phyloP scores from a whole-genome alignment of 2,329 filamentous ascomycete genomes.

The Neonectria faginata region DNA sequence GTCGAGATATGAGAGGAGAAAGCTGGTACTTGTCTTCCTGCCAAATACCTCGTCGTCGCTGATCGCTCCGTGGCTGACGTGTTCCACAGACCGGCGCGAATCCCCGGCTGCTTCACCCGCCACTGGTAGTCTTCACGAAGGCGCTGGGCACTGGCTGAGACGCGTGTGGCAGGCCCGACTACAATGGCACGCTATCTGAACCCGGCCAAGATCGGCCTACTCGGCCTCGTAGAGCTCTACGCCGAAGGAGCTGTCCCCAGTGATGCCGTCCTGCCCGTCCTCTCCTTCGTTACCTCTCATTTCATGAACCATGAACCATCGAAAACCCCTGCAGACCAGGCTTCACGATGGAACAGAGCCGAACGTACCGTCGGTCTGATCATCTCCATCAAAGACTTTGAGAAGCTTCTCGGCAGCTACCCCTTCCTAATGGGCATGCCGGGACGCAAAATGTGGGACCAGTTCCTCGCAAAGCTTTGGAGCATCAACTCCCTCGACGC shows the following conservation, averaged over 20 bases:
- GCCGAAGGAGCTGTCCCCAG: conserved; percentile 76
- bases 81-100: not conserved
- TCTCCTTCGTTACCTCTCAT: conserved; percentile 83
- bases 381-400: conserved; percentile 68
- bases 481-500: conserved; percentile 83
- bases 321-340: conserved; percentile 45
- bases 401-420: conserved; percentile 65
- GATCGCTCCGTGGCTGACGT: not conserved
- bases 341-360: conserved; percentile 60
- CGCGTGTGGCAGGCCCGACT: not conserved
- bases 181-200: conserved; percentile 85
- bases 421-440: conserved; percentile 70
- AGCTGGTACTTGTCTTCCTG: not conserved
- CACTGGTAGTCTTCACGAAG: not conserved
- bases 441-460: conserved; percentile 87
- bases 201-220: conserved; percentile 86
- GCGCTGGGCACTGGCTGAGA: not conserved
- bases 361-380: conserved; percentile 64
- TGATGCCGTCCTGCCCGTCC: conserved; percentile 76
- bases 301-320: conserved; percentile 64
- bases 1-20: not conserved
- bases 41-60: not conserved
- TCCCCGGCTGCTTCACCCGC: not conserved
- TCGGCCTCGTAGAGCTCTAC: conserved; percentile 86
- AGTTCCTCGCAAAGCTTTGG: conserved; percentile 86